These are phyloP conservation scores for Corylus heterophylla DNA, from an alignment of 306 rosid genomes.

Conservation along the genomic window DNA sequence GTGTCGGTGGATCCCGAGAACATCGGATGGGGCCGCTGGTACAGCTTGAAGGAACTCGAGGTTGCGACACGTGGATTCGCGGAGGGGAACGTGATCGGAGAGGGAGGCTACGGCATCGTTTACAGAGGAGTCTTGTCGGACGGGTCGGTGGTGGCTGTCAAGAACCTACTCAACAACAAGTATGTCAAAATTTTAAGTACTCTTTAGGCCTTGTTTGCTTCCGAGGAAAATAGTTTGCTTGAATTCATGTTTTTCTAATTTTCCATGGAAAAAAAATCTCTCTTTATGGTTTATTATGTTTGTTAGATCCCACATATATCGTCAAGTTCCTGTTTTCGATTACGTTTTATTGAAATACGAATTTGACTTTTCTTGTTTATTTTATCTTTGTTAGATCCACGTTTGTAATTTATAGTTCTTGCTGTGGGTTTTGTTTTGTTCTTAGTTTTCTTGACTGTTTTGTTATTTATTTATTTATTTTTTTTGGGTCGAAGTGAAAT, in stretches of 20 bases:
- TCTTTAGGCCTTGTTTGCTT: background rate
- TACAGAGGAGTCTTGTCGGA: slow-evolving; percentile 72
- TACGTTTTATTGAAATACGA: background rate
- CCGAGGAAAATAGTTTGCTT: background rate
- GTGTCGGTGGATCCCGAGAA: slow-evolving; percentile 54
- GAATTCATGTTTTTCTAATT: background rate
- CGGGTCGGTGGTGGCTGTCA: slow-evolving; percentile 82
- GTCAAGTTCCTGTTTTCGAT: background rate
- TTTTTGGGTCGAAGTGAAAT: background rate
- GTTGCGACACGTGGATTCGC: slow-evolving; percentile 72
- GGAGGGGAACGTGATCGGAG: slow-evolving; percentile 79
- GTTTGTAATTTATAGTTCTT: background rate
- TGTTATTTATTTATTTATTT: background rate
- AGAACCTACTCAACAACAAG: slow-evolving; percentile 96
- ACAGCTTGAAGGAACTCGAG: slow-evolving; percentile 70
- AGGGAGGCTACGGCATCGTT: slow-evolving; percentile 93
- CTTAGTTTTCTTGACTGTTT: background rate
- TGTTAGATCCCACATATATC: background rate
- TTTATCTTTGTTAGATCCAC: background rate
- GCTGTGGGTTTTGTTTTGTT: slow-evolving; percentile 1
- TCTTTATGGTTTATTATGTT: background rate
- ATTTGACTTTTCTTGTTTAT: background rate
- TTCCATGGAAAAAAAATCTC: background rate
- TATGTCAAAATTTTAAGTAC: slow-evolving; percentile 31
- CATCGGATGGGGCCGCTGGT: slow-evolving; percentile 98